Base-by-base conservation (phyloP, 2,329 filamentous ascomycete genomes). In the Colletotrichum sp. region DNA sequence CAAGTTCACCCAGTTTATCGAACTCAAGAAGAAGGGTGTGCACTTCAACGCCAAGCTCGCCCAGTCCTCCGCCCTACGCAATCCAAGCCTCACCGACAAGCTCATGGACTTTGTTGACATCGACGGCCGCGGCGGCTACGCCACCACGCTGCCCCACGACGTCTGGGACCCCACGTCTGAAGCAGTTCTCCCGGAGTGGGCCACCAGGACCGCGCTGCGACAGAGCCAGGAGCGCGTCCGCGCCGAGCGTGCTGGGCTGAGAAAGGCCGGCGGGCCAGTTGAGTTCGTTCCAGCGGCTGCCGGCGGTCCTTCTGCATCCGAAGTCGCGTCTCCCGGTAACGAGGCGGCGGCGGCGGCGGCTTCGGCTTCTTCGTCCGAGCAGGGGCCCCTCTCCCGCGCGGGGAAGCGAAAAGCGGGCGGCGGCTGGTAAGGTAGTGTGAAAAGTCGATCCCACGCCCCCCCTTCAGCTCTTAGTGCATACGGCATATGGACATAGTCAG, bases 31-130 rank as follows among this genome's bases (percentile, higher is more conserved):
- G 81, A 91, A 93, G 77, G 93, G 93, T 6, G 88, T 93, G 18
- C 95, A 97, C 84, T 96, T 96, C 88, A 96, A 97, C 83, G 88
- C 92, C 79, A 93, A 94, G 77, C 87, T 97, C 10, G 91, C 93
- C 43, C 89, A 89, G 73, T 94, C 93, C 1, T 85, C 90, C 1
- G 91, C 93, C 9, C 86, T 96, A 74, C 90, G 91, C 68, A 96
- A 96, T 81, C 95, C 95, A 4, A 91, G 90, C 57, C 86, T 96
- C 69, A 90, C 92, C 83, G 92, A 94, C 77, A 95, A 95, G 84
- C 87, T 96, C 71, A 89, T 95, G 86, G 89, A 87, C 28, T 96
- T 95, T 85, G 92, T 93, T 10, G 86, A 83, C 26, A 79, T 88
- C 63, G 85, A 86, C 43, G 82, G 77, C 5, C 85, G 87, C 66